phyloP scores from a whole-genome alignment of 306 rosid species.

The Cucurbita pepo region DNA sequence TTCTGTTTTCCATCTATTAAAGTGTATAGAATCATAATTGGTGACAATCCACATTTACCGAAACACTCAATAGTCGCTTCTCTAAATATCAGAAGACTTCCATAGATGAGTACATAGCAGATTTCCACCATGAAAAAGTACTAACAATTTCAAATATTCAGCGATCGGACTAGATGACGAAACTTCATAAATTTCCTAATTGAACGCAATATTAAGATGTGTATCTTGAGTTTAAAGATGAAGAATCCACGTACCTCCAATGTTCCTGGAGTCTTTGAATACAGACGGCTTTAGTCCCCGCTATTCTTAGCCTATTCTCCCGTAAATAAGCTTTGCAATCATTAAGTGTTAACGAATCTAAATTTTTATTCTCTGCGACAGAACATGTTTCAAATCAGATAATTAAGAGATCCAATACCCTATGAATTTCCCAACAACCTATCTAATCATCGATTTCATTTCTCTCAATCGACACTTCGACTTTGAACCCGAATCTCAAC shows the following conservation, averaged over 20 bases:
- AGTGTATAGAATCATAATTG: not conserved
- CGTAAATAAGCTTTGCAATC: slow-evolving; percentile 61
- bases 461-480: not conserved
- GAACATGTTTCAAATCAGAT: not conserved
- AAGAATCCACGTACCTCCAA: slow-evolving; percentile 31
- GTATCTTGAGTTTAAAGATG: not conserved
- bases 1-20: not conserved
- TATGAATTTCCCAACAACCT: not conserved
- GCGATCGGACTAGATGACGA: too few species aligned
- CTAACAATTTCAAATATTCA: not conserved
- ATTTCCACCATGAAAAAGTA: not conserved
- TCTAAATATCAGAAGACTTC: not conserved
- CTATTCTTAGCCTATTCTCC: slow-evolving; percentile 39
- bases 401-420: not conserved
- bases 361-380: slow-evolving; percentile 25
- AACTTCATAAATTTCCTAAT: not conserved
- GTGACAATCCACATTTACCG: not conserved
- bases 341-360: slow-evolving; percentile 30
- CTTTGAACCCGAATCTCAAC: not conserved
- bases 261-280: slow-evolving; percentile 48
- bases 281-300: slow-evolving; percentile 48
- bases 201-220: not conserved
- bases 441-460: not conserved
- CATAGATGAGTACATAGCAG: not conserved
- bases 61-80: not conserved